phyloP scores from a whole-genome alignment of 2,329 filamentous ascomycete species.

The Exophiala xenobiotica region DNA sequence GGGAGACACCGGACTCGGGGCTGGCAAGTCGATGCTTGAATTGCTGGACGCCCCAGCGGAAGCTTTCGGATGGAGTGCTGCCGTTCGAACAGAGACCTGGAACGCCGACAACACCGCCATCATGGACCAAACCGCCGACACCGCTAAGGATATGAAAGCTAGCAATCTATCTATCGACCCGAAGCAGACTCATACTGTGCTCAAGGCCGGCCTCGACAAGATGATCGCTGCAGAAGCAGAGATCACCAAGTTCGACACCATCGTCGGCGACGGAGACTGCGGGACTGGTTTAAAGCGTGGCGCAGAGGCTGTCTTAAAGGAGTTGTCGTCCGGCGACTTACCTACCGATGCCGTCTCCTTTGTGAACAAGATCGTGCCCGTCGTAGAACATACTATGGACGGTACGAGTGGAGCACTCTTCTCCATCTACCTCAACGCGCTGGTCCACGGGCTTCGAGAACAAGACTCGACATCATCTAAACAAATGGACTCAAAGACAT shows the following conservation, averaged over 20 bases:
- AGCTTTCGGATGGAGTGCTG: slow-evolving; percentile 65
- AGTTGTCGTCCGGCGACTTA: slow-evolving; percentile 42
- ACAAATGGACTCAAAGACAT: slow-evolving; percentile 52
- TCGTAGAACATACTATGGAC: slow-evolving; percentile 70
- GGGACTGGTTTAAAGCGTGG: slow-evolving; percentile 82
- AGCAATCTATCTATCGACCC: slow-evolving; percentile 57
- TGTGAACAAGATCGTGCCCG: slow-evolving; percentile 59
- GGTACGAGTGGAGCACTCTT: slow-evolving; percentile 75
- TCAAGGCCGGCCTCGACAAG: slow-evolving; percentile 56
- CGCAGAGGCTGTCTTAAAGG: slow-evolving; percentile 62
- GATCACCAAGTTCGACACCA: slow-evolving; percentile 69
- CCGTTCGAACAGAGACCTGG: slow-evolving; percentile 61
- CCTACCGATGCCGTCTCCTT: slow-evolving; percentile 60
- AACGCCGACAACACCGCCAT: slow-evolving; percentile 46
- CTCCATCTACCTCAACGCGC: slow-evolving; percentile 86
- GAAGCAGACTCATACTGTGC: slow-evolving; percentile 50
- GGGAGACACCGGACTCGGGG: slow-evolving; percentile 57
- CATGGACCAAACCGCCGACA: slow-evolving; percentile 42
- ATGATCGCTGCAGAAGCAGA: slow-evolving; percentile 64
- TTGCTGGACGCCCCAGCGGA: slow-evolving; percentile 67
- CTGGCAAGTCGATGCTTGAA: slow-evolving; percentile 59
- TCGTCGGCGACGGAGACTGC: slow-evolving; percentile 88
- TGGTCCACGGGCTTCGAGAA: slow-evolving; percentile 66
- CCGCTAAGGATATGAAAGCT: slow-evolving; percentile 48
- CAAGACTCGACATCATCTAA: slow-evolving; percentile 49